phyloP scores from a whole-genome alignment of 192 early-diverging fungal genomes.

The Coemansia sp. region DNA sequence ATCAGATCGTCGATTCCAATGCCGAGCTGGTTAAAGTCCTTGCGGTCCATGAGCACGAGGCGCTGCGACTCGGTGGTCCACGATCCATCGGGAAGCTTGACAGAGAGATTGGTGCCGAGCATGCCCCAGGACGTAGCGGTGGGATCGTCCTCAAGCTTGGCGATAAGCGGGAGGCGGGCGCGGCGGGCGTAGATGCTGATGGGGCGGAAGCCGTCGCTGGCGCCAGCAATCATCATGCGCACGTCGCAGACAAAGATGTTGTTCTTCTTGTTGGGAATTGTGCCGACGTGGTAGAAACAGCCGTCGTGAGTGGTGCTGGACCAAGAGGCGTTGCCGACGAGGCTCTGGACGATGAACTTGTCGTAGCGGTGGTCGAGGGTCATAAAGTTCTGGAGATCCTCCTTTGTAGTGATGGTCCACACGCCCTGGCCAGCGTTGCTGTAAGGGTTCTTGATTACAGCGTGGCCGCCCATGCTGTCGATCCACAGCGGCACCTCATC shows the following conservation, averaged over 20 bases:
- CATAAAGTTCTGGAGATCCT: constrained; percentile 78
- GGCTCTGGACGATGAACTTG: constrained; percentile 89
- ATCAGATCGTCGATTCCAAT: constrained; percentile 86
- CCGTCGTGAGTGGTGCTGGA: constrained; percentile 72
- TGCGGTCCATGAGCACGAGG: constrained; percentile 87
- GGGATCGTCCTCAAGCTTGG: constrained; percentile 61
- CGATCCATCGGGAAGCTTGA: constrained; percentile 73
- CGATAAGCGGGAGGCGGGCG: constrained; percentile 72
- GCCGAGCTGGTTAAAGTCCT: constrained; percentile 88
- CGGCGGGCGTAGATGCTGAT: constrained; percentile 83
- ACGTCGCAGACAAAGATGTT: constrained; percentile 85
- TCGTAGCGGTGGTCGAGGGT: constrained; percentile 80
- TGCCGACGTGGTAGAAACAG: constrained; percentile 89
- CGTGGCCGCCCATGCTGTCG: constrained; percentile 85
- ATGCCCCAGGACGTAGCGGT: constrained; percentile 78
- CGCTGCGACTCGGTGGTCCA: constrained; percentile 87
- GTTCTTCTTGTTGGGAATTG: constrained; percentile 89
- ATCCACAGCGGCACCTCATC: constrained; percentile 83
- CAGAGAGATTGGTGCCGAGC: constrained; percentile 86
- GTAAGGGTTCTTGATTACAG: constrained; percentile 85
- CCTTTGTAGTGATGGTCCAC: constrained; percentile 82
- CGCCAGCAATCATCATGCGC: constrained; percentile 86
- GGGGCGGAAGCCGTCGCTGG: constrained; percentile 74
- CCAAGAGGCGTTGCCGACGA: constrained; percentile 89
- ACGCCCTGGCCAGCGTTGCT: constrained; percentile 89